Evolutionary conservation across 805 yeast species (phyloP).

Genomic region (Torulaspora delbrueckii): DNA sequence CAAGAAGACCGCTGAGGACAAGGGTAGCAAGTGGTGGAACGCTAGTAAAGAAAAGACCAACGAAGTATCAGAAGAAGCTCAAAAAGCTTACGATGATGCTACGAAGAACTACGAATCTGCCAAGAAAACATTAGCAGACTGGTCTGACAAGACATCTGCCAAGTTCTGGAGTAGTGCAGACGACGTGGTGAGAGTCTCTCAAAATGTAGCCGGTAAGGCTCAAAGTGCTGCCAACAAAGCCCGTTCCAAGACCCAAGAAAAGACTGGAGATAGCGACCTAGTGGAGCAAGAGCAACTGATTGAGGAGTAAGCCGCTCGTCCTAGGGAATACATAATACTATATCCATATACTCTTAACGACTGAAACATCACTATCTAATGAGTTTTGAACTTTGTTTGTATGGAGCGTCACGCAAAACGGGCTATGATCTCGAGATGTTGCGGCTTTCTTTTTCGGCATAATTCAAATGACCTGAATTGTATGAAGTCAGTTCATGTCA

Average conservation of each 20-base stretch:
- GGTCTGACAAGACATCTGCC: slow-evolving; percentile 30
- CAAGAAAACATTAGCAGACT: slow-evolving; percentile 19
- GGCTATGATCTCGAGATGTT: slow-evolving; percentile 1
- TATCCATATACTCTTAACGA: slow-evolving; percentile 2
- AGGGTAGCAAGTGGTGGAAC: slow-evolving; percentile 36
- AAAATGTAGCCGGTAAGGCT: slow-evolving; percentile 19
- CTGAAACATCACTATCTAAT: neutral
- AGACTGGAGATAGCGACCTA: slow-evolving; percentile 8
- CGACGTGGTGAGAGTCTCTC: slow-evolving; percentile 28
- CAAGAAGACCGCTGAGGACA: slow-evolving; percentile 33
- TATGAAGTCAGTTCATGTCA: neutral
- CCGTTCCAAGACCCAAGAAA: slow-evolving; percentile 13
- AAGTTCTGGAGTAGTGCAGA: slow-evolving; percentile 35
- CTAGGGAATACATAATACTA: neutral
- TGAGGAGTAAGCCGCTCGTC: slow-evolving; percentile 7
- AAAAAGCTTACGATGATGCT: slow-evolving; percentile 31
- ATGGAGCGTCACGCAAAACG: slow-evolving; percentile 3
- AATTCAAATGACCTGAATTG: neutral
- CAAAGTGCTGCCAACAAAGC: slow-evolving; percentile 20
- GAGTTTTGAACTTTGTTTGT: neutral
- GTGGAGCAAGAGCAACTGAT: slow-evolving; percentile 12
- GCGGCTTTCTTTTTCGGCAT: slow-evolving; percentile 1
- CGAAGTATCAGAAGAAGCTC: slow-evolving; percentile 34
- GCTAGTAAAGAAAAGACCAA: slow-evolving; percentile 39
- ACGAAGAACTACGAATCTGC: slow-evolving; percentile 18